Base-by-base conservation (phyloP, 345 rosid genomes). In the Hibiscus mutabilis region DNA sequence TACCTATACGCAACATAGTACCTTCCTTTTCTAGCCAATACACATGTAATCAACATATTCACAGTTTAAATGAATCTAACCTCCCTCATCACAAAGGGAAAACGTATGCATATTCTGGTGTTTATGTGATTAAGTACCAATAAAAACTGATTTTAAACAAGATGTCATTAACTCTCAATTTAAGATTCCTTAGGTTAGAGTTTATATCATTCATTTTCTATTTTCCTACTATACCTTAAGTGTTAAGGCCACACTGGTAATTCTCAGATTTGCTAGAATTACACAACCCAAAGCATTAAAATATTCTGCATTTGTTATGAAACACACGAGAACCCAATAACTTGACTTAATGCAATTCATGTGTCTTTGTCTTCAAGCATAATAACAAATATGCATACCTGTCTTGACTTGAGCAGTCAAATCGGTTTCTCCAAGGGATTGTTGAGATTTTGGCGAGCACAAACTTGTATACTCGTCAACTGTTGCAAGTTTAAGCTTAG, bases 401-500 rank as follows among this genome's bases (percentile, higher is more conserved):
- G 91, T 76, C 86, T 84, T 92, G n/a, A 76, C 80, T 79, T 85
- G 97, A 73, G 82, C 89, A 74, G 82, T 62, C 33, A 63, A 53
- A 75, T 91, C 96, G 29, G 64, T 78, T 77, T 89, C 97, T 46
- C 71, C 69, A 37, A 61, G 73, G 60, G 70, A 73, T 73, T 82
- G 85, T 68, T 47, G 85, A 78, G 90, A 71, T 74, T 75, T 79
- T 60, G 67, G 63, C 37, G 84, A 77, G 68, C 79, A 67, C 51
- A 68, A 71, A 73, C 75, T 80, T 72, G 29, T 52, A 74, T 80
- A 88, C 40, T 83, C 91, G 78, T 91, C 97, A 42, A 89, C 55
- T 35, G 65, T 74, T 79, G 84, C 89, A 79, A 92, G 80, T 86
- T 86, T 92, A 77, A 92, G 99, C 86, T 92, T 95, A 53, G 90